Base-by-base conservation (phyloP, 805 yeast genomes). In the Barnettozyma botsteinii region DNA sequence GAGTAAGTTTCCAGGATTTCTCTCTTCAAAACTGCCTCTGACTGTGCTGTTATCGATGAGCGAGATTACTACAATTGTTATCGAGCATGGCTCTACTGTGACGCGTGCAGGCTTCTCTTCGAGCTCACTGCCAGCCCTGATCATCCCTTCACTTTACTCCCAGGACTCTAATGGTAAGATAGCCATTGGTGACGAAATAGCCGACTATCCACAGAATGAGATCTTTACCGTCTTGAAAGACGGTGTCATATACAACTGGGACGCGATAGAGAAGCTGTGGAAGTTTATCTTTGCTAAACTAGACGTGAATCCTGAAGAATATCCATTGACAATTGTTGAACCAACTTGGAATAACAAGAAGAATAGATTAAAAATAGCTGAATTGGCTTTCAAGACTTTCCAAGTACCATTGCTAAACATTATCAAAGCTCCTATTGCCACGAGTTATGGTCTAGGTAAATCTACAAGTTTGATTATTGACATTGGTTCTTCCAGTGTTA, bases 401-500 rank as follows among this genome's bases (percentile, higher is more conserved):
- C 65, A 78, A 35, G 85, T 85, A 10, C 96, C 96, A 1, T 72
- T 83, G 8, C 77, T 89, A 52, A 79, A 87, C 20, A 64, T 88
- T 32, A 74, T 85, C 18, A 81, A 84, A 56, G 75, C 80, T 28
- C 95, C 95, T 7, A 63, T 89, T 40, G 84, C 91, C 26, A 80
- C 79, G 35, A 74, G 85, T 4, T 81, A 83, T 56, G 81, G 88
- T n/a, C 68, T 79, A 48, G 91, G 94, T 2, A 78, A 79, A 54
- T 73, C 85, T 20, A 80, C 83, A 10, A 87, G 91, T 5, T 67
- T 89, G 43, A 85, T 88, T 8, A 72, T 88, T 20, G 96, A 89
- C 57, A 62, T 88, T 33, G 96, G 96, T 3, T 70, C 84, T 9
- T 69, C 81, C 4, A 73, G 76, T 5, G 71, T 81, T 14, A 71